Base-by-base conservation (phyloP, 495 filamentous ascomycete genomes). In the Penicillium odoratum region DNA sequence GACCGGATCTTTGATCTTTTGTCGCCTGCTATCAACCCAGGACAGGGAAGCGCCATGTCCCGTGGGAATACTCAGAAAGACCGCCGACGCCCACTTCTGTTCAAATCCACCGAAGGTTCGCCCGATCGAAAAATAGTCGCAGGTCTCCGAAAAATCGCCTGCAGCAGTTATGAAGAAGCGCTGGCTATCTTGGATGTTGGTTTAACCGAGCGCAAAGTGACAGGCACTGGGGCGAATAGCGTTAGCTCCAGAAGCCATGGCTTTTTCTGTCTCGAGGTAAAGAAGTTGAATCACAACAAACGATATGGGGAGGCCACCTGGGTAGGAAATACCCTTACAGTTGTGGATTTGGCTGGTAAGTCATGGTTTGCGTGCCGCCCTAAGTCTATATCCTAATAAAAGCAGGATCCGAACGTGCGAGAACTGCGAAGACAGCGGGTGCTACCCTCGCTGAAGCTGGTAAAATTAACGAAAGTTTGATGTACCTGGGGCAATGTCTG, bases 401-500 rank as follows among this genome's bases (percentile, higher is more conserved):
- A 7, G 0, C 31, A 85, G 84, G 86, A 8, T 97, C 94, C 53
- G 94, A 98, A 72, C 87, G 94, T 53, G 93, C 93, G 21, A 81
- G 92, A 63, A 91, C 92, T 53, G 92, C 95, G 13, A 96, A 97
- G 75, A 97, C 95, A 18, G 88, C 91, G 0, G 93, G 94, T 18
- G 86, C 91, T 0, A 97, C 93, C 1, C 82, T 98, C 3, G 92
- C 88, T 0, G 94, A 98, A 72, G 95, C 94, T 21, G 95, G 94
- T 16, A 97, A 96, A 71, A 98, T 98, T 65, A 98, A 98, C 67
- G 92, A 97, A 68, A 92, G 88, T 64, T 73, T 98, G 65, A 98
- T 98, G 95, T 97, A 96, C 70, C 84, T 98, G 1, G 94, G 94
- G 1, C 95, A 98, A 68, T 98, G 95, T 69, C 78, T 98, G 62